These are phyloP conservation scores for Colletotrichum trifolii DNA, from an alignment of 2,329 filamentous ascomycete species.

Conservation along the genomic window DNA sequence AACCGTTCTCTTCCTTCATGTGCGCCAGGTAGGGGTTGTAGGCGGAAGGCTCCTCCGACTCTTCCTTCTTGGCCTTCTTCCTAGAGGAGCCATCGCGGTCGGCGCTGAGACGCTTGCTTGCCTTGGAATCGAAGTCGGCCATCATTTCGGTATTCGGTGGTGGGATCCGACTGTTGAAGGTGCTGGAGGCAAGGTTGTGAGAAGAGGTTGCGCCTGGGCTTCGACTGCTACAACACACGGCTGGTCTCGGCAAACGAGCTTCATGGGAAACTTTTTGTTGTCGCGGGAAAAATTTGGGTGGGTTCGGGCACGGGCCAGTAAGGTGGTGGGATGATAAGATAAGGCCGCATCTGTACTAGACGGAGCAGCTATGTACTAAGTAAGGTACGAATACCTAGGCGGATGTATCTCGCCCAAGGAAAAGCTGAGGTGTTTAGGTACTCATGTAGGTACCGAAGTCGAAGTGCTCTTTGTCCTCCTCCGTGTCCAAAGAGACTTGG, in stretches of 20 bases:
- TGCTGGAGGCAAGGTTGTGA: constrained; percentile 5
- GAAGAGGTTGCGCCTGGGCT: constrained; percentile 24
- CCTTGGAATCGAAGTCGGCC: constrained; percentile 50
- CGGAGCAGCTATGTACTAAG: no score
- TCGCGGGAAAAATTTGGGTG: constrained; percentile 34
- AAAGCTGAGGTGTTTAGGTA: no score
- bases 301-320: constrained; percentile 28
- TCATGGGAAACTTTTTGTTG: constrained; percentile 34
- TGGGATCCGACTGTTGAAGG: background rate
- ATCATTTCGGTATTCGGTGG: constrained; percentile 42
- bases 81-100: constrained; percentile 54
- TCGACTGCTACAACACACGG: constrained; percentile 21
- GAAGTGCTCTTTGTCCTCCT: no score
- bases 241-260: constrained; percentile 18
- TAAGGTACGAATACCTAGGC: no score
- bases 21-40: constrained; percentile 93
- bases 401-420: no score
- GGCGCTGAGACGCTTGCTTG: constrained; percentile 57
- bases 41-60: constrained; percentile 44
- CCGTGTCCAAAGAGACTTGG: no score
- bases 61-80: constrained; percentile 56
- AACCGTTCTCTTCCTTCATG: constrained; percentile 71
- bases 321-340: constrained; percentile 34
- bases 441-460: background rate
- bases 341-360: background rate